These are phyloP conservation scores for Bipolaris gigantea DNA, from an alignment of 2,329 filamentous ascomycete species.

Conservation along the genomic window DNA sequence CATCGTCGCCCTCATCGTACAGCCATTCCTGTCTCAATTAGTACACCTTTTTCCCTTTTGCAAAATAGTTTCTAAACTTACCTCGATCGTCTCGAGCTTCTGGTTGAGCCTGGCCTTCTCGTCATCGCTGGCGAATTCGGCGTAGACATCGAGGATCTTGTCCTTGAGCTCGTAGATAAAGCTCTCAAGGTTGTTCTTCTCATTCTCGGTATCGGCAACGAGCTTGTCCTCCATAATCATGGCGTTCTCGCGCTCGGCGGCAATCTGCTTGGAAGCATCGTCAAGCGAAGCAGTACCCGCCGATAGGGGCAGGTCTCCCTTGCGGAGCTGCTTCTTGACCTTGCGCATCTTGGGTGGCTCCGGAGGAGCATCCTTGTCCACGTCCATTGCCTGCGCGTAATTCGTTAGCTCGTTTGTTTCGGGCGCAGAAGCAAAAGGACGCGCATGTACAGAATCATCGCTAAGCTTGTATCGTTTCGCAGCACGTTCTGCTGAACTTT, in stretches of 20 bases:
- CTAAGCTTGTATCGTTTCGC: conserved; percentile 39
- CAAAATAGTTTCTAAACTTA: conserved; percentile 53
- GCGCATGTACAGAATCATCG: conserved; percentile 28
- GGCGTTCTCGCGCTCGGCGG: conserved; percentile 77
- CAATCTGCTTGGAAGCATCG: conserved; percentile 63
- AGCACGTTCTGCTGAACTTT: conserved; percentile 27
- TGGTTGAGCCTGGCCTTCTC: conserved; percentile 85
- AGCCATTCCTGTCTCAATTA: conserved; percentile 78
- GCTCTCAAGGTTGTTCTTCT: conserved; percentile 99
- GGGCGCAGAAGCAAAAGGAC: conserved; percentile 29
- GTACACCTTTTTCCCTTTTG: neutral
- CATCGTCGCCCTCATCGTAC: conserved; percentile 94
- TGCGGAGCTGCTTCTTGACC: conserved; percentile 99
- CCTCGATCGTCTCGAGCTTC: conserved; percentile 84
- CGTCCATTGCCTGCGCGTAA: conserved; percentile 44
- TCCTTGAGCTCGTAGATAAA: conserved; percentile 96
- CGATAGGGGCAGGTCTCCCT: conserved; percentile 89
- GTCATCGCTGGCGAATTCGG: conserved; percentile 85
- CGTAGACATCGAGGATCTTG: conserved; percentile 90
- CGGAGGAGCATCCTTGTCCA: conserved; percentile 43
- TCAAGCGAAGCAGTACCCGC: conserved; percentile 82
- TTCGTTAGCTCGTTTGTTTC: conserved; percentile 32
- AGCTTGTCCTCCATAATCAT: conserved; percentile 99
- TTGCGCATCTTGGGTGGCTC: conserved; percentile 80
- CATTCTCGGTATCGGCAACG: conserved; percentile 95